Conservation (phyloP, 2,329 filamentous ascomycete species). For the Arachnopeziza araneosa region DNA sequence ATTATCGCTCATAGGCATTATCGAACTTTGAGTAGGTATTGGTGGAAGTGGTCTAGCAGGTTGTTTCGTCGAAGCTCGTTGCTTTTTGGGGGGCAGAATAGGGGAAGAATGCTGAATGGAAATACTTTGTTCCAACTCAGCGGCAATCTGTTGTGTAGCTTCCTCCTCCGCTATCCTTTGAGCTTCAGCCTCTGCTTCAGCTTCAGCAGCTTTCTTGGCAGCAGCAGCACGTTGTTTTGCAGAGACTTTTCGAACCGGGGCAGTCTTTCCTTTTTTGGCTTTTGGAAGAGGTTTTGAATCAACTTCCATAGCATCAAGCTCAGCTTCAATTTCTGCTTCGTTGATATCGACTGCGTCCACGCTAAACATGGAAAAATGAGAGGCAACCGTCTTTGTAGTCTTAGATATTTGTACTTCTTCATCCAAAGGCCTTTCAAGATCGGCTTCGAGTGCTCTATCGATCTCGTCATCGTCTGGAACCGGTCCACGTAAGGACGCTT, state of each 20-base stretch:
- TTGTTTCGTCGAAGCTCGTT: conserved; percentile 15
- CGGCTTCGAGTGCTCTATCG: conserved; percentile 59
- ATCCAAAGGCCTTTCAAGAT: conserved; percentile 51
- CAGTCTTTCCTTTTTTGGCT: conserved; percentile 23
- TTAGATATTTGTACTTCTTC: conserved; percentile 35
- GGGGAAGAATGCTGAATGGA: conserved; percentile 22
- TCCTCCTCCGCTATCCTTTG: conserved; percentile 13
- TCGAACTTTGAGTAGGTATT: conserved; percentile 19
- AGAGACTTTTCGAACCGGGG: conserved; percentile 11
- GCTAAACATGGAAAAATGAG: conserved; percentile 24
- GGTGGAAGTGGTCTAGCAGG: conserved; percentile 11
- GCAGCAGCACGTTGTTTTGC: conserved; percentile 27
- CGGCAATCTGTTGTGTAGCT: conserved; percentile 17
- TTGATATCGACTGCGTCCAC: conserved; percentile 21
- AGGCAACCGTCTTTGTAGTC: conserved; percentile 15
- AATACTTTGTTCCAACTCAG: conserved; percentile 23
- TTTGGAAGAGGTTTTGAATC: conserved; percentile 26
- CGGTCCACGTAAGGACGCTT: conserved; percentile 38
- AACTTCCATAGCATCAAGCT: conserved; percentile 27
- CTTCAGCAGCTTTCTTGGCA: conserved; percentile 20
- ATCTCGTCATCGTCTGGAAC: conserved; percentile 59
- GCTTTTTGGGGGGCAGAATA: conserved; percentile 18
- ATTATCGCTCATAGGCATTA: conserved; percentile 15
- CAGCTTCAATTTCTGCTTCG: conserved; percentile 27
- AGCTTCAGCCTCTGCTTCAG: conserved; percentile 5